Base-by-base conservation (phyloP, 371 early-diverging fungal species). In the Nematocida sp. region DNA sequence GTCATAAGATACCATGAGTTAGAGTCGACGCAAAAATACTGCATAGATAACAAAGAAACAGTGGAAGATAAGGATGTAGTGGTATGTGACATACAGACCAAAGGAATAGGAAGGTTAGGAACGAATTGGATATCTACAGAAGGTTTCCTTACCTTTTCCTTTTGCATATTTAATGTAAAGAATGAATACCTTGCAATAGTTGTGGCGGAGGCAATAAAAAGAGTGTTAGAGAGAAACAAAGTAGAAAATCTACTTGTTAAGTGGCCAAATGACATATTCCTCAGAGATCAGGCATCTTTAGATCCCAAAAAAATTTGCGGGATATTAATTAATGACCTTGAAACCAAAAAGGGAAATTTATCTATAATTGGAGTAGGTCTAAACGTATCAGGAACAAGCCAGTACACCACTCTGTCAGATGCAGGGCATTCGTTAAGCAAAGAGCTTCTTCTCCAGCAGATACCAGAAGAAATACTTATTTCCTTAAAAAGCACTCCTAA, bases 231-330 rank as follows among this genome's bases (percentile, higher is more conserved):
- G 32, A 23, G 1, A 26, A n/a, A 30, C 26, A 20, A 25, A 9
- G 49, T 60, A 9, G 13, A 3, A 5, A 25, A 30, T 48, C 16
- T 71, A 9, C 9, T 11, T 0, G 36, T 71, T 7, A 71, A 71
- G 35, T 71, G 75, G 75, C 75, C 75, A 32, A 71, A 71, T 45
- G 75, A 71, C 32, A 16, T 71, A 30, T 63, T 13, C 33, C n/a
- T 68, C 36, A 20, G 13, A 45, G 45, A 13, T 13, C 13, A 45
- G 45, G 20, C 45, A 13, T 13, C 13, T 13, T 13, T 13, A 20
- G 28, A 25, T 1, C 26, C 28, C 33, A 26, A 71, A 0, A 71
- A 71, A 48, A 49, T 71, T 13, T 25, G 35, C 5, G 75, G 75
- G 16, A 39, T 71, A 1, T 26, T 71, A 7, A 25, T 61, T 26